Evolutionary conservation across 495 filamentous ascomycete genomes (phyloP), one percentile per base, ranked within the genome.

Genomic region (Tuber indicum): DNA sequence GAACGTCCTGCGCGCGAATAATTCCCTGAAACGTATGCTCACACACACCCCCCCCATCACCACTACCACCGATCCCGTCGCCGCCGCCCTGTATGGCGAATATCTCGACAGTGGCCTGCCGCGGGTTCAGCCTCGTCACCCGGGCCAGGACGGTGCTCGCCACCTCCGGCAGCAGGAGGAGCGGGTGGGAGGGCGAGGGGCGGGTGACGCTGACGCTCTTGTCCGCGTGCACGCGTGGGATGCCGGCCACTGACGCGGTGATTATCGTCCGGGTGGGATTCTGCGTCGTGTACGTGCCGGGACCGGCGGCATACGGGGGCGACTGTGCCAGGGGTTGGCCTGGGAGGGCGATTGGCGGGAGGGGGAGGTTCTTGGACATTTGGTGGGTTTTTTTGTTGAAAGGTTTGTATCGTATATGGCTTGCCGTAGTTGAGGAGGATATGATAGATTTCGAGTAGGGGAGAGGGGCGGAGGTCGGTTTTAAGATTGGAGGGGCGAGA

Each of bases 71-170:
- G n/a, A 6, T 62, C n/a, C n/a, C 39, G 39, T 5, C 39, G 39
- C 39, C 39, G 39, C 3, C 4, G 39, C 12, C 12, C 58, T 36
- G 89, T 23, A 95, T 90, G 62, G 93, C 90, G 43, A 96, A 86
- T 74, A 99, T 97, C 26, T 89, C 91, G 42, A 96, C 90, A 39
- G 91, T 90, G 9, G 92, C 96, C 85, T 97, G 92, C 69, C 92
- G 88, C 75, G 91, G 91, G 81, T 91, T 91, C 72, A 97, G 93
- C 47, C 96, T 90, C 41, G 91, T 92, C 32, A 99, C 92, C 45
- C 91, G 89, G 75, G 92, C 93, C n/a, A 98, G 86, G 58, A 98
- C 92, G 32, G 89, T 87, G 75, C 90, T 91, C 81, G 91, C 90
- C 17, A 97, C 92, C 47, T 92, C 89, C 4, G 95, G 95, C 6